These are phyloP conservation scores for Puya raimondii DNA, from an alignment of 176 grass and related monocot genomes.

Conservation along the genomic window DNA sequence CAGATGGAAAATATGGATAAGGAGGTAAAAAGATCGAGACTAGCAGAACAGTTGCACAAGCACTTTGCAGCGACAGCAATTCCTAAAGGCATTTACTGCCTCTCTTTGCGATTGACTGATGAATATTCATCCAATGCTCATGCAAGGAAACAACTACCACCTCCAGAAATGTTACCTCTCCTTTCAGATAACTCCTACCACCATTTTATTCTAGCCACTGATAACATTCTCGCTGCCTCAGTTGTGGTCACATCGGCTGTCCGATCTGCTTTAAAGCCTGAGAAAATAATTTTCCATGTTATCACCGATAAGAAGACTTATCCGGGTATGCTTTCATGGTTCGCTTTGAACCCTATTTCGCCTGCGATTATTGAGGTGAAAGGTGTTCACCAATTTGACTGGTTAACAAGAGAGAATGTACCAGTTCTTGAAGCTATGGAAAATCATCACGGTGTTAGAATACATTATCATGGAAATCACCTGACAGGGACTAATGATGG, in stretches of 20 bases:
- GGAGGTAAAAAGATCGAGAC: constrained; percentile 68
- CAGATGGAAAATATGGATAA: constrained; percentile 98
- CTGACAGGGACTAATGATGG: constrained; percentile 38
- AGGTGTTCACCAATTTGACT: constrained; percentile 92
- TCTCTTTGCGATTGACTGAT: constrained; percentile 86
- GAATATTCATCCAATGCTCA: constrained; percentile 99
- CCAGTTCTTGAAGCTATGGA: constrained; percentile 91
- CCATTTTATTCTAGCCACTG: constrained; percentile 85
- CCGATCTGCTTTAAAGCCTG: constrained; percentile 64
- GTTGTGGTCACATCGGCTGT: constrained; percentile 79
- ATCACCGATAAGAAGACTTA: constrained; percentile 99
- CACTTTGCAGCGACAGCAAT: constrained; percentile 88
- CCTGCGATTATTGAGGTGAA: constrained; percentile 81
- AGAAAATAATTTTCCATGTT: constrained; percentile 82
- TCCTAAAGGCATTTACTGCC: constrained; percentile 93
- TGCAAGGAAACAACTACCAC: constrained; percentile 82
- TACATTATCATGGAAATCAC: constrained; percentile 59
- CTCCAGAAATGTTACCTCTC: constrained; percentile 75
- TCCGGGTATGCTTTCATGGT: constrained; percentile 98
- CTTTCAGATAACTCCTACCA: constrained; percentile 68
- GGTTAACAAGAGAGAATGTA: constrained; percentile 91
- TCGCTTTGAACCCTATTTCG: constrained; percentile 74
- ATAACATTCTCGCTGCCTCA: constrained; percentile 97
- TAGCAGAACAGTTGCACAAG: constrained; percentile 90
- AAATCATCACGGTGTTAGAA: constrained; percentile 56